Conservation (phyloP, 371 early-diverging fungal species). For the Mucor racemosus region DNA sequence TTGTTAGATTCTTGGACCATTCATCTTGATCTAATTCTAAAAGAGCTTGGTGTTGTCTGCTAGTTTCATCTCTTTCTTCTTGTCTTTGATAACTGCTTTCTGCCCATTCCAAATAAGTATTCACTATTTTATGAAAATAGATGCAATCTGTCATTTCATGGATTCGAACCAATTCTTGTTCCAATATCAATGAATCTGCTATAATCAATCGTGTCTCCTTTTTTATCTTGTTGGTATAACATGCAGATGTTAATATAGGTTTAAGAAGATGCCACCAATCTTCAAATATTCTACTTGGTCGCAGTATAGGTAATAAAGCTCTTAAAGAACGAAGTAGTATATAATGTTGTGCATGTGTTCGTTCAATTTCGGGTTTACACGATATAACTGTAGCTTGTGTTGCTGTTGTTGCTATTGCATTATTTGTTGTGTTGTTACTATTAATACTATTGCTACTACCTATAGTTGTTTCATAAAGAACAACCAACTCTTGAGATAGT, state of each 20-base stretch:
- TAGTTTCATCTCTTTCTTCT: conserved; percentile 29
- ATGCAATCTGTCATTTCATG: conserved; percentile 15
- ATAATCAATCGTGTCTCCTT: conserved; percentile 41
- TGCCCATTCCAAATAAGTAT: conserved; percentile 43
- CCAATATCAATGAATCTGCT: conserved; percentile 38
- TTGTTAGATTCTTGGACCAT: conserved; percentile 48
- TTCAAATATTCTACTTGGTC: conserved; percentile 36
- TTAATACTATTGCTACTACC: conserved; percentile 2
- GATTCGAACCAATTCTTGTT: conserved; percentile 28
- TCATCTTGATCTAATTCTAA: conserved; percentile 51
- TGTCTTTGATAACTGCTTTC: conserved; percentile 34
- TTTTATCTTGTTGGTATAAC: conserved; percentile 42
- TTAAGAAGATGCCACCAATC: conserved; percentile 41
- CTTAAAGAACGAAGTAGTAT: conserved; percentile 42
- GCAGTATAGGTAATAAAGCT: conserved; percentile 40
- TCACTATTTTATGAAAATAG: conserved; percentile 33
- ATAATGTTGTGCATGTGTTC: conserved; percentile 42
- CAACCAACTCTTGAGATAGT: conserved; percentile 41
- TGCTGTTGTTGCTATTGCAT: conserved; percentile 6
- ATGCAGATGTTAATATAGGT: conserved; percentile 38
- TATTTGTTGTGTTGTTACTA: not conserved
- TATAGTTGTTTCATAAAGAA: conserved; percentile 28
- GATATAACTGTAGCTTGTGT: conserved; percentile 29
- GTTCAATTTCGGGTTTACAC: conserved; percentile 25
- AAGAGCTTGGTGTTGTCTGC: conserved; percentile 37